A percentile compares a stretch with the other conserved stretches of the same genome.
Conservation (phyloP, 306 rosid species). For the Luffa acutangula region DNA sequence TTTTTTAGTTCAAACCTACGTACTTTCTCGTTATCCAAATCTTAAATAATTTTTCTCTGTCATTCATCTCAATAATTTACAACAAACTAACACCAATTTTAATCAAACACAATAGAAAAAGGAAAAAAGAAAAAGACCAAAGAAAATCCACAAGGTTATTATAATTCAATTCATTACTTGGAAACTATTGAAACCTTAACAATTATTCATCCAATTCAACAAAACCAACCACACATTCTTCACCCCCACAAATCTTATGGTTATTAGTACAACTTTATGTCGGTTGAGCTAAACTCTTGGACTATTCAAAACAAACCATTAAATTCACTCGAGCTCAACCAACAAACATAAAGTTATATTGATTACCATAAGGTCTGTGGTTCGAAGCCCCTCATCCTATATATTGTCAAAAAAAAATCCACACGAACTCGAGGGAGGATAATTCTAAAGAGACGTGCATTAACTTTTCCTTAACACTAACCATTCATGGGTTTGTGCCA, state of each 20-base stretch:
- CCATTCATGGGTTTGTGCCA: not conserved
- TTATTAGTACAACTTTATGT: no score
- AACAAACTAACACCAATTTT: no score
- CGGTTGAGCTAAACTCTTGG: no score
- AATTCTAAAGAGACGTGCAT: not conserved
- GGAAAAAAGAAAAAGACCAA: not conserved
- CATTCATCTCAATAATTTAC: no score
- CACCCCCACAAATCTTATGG: not conserved
- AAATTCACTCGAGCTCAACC: no score
- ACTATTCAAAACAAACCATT: no score
- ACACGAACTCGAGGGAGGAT: not conserved
- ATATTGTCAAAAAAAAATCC: no score
- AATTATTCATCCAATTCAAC: not conserved
- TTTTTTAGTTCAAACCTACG: not conserved
- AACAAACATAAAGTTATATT: no score
- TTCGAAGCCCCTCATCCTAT: no score
- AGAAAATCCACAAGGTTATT: not conserved
- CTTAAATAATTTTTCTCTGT: no score
- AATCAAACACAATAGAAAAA: no score
- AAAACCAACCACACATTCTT: not conserved
- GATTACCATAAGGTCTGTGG: no score
- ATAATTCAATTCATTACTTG: not conserved
- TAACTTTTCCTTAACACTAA: not conserved
- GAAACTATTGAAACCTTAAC: not conserved
- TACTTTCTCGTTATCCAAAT: not conserved